Evolutionary conservation across 192 early-diverging fungal species (phyloP).

Genomic region (Obelidium mucronatum): DNA sequence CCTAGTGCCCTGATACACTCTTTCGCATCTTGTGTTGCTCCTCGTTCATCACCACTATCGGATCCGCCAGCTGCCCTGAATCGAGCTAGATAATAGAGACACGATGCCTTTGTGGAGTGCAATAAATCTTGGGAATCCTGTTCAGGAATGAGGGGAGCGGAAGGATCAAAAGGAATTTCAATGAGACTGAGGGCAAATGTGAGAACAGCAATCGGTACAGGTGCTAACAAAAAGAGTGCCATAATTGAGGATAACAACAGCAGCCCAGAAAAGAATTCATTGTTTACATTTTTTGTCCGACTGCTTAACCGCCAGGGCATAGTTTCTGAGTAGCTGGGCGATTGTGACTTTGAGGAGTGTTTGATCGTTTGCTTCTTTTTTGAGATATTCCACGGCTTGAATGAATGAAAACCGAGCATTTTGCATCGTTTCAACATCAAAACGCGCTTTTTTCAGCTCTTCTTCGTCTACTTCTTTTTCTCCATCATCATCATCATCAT

Average conservation of each 20-base stretch:
- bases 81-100: slow-evolving; percentile 14
- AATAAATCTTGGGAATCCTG: background rate
- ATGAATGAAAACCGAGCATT: slow-evolving; percentile 13
- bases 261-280: background rate
- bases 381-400: background rate
- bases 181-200: slow-evolving; percentile 19
- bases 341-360: background rate
- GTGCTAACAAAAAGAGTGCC: background rate
- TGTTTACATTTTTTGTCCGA: slow-evolving; percentile 24
- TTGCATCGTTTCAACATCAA: slow-evolving; percentile 11
- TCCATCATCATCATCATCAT: background rate
- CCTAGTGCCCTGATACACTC: slow-evolving; percentile 14
- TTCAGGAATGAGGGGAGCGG: slow-evolving; percentile 19
- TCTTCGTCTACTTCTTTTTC: background rate
- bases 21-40: slow-evolving; percentile 23
- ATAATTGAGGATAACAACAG: background rate
- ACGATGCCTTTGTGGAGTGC: slow-evolving; percentile 19
- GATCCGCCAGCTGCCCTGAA: slow-evolving; percentile 1
- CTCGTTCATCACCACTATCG: background rate
- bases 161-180: background rate
- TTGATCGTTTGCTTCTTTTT: slow-evolving; percentile 9
- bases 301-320: background rate
- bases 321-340: background rate
- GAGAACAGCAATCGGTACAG: slow-evolving; percentile 8
- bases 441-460: no score